Percentiles rank a stretch among this genome's conserved stretches.
phyloP scores from a whole-genome alignment of 208 protist genomes.

The Leptomonas pyrrhocoris region DNA sequence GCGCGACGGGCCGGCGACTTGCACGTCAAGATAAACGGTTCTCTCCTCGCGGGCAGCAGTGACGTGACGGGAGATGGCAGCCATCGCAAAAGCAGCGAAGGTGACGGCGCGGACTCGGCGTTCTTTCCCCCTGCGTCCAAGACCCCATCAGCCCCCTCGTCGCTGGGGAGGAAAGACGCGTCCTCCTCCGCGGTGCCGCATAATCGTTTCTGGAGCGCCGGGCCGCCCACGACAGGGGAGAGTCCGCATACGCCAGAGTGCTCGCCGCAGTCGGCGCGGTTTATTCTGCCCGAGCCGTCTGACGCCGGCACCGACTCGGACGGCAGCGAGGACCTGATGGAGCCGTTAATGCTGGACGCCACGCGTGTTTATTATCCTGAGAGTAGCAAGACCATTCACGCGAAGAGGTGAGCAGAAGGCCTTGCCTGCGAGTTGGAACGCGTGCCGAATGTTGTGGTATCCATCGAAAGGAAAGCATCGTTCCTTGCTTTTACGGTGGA shows the following conservation, averaged over 20 bases:
- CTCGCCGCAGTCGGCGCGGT: slow-evolving; percentile 11
- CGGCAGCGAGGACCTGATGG: not conserved
- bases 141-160: too few relatives aligned
- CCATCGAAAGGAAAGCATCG: not conserved
- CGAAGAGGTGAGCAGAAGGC: not conserved
- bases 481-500: not conserved
- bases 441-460: too few relatives aligned
- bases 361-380: slow-evolving; percentile 1
- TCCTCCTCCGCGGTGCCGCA: slow-evolving; percentile 5
- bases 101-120: not conserved
- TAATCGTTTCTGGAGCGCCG: slow-evolving; percentile 1
- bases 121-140: not conserved
- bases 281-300: not conserved
- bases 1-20: not conserved
- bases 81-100: not conserved
- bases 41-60: not conserved
- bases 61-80: not conserved
- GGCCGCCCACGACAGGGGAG: not conserved
- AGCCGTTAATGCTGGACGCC: slow-evolving; percentile 17
- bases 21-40: slow-evolving; percentile 2
- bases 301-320: slow-evolving; percentile 1
- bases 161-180: not conserved
- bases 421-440: not conserved
- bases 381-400: not conserved
- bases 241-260: not conserved